Evolutionary conservation across 768 basidiomycete genomes (phyloP), one percentile per base, ranked within the genome.

Genomic region (Fomitopsis pulvina): DNA sequence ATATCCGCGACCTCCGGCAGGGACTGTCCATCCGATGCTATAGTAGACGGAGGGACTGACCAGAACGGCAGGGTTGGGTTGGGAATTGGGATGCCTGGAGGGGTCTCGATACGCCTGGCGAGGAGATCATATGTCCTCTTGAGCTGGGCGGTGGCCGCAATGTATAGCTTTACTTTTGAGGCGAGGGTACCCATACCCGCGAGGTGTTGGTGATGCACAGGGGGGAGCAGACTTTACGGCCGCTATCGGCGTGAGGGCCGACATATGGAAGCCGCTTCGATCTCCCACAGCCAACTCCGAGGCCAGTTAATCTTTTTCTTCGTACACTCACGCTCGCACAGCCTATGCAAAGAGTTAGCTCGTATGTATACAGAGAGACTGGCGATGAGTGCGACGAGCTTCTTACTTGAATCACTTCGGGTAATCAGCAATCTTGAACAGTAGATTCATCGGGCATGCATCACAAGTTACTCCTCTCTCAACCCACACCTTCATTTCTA

Each of bases 51-150:
- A 2, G 84, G 83, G 8, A 71, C 58, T 7, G 74, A 75, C 87
- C 87, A 90, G 59, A 81, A 87, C 0, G 87, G 72, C 14, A 65
- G 60, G 0, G 78, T 78, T 2, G 83, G 77, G 50, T 77, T 71
- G 1, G 67, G 60, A 2, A 75, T 64, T 11, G 87, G 87, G 9
- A 87, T 60, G 0, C 77, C 78, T 1, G 85, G 84, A 32, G 68
- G 67, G 0, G 28, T 34, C 7, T 68, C 49, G 40, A 77, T 45
- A 40, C 73, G 69, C 25, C 64, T 55, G 5, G 59, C 55, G 49
- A 76, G 48, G 0, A 50, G 34, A 21, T 62, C 57, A 25, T 70
- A 59, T 3, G 58, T 51, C 18, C 53, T 47, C n/a, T 49, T 51
- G 16, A 65, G 45, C 20, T 52, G 46, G n/a, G 26, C 18, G 11